Percentiles rank a stretch among this genome's conserved stretches.
Evolutionary conservation across 805 yeast genomes (phyloP).

Genomic region (Lipomyces lipofer): DNA sequence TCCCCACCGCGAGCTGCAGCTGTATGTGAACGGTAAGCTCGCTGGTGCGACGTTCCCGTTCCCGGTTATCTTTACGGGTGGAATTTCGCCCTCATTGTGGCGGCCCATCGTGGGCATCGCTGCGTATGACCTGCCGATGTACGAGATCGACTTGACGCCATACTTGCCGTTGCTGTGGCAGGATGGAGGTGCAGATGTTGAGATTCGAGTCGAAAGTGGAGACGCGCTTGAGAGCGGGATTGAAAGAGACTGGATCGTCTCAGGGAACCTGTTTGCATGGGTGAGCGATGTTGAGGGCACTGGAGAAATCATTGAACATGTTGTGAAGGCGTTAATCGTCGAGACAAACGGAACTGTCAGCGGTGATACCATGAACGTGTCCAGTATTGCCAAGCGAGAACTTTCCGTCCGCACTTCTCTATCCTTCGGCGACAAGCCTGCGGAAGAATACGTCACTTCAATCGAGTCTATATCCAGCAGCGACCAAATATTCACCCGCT

Average conservation of each 20-base stretch:
- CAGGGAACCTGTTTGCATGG: conserved; percentile 26
- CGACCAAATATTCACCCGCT: conserved; percentile 9
- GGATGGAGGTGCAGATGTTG: conserved; percentile 43
- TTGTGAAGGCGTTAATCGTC: conserved; percentile 8
- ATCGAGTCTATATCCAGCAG: conserved; percentile 8
- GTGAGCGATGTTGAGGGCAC: conserved; percentile 11
- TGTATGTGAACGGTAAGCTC: conserved; percentile 49
- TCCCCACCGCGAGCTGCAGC: conserved; percentile 66
- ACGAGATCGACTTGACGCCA: conserved; percentile 69
- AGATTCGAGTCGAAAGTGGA: conserved; percentile 86
- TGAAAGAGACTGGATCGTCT: conserved; percentile 28
- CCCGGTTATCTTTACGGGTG: conserved; percentile 79
- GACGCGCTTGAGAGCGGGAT: conserved; percentile 53
- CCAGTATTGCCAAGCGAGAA: conserved; percentile 17
- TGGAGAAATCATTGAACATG: conserved; percentile 9
- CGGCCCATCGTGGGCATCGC: conserved; percentile 70
- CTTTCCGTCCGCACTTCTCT: not conserved
- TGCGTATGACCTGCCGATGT: conserved; percentile 72
- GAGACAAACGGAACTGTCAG: not conserved
- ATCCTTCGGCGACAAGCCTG: conserved; percentile 4
- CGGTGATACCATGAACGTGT: conserved; percentile 13
- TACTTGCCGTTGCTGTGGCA: conserved; percentile 69
- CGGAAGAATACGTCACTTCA: not conserved
- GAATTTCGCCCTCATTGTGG: conserved; percentile 79
- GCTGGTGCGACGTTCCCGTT: conserved; percentile 66